phyloP scores from a whole-genome alignment of 306 rosid genomes.

The Cucurbita pepo region DNA sequence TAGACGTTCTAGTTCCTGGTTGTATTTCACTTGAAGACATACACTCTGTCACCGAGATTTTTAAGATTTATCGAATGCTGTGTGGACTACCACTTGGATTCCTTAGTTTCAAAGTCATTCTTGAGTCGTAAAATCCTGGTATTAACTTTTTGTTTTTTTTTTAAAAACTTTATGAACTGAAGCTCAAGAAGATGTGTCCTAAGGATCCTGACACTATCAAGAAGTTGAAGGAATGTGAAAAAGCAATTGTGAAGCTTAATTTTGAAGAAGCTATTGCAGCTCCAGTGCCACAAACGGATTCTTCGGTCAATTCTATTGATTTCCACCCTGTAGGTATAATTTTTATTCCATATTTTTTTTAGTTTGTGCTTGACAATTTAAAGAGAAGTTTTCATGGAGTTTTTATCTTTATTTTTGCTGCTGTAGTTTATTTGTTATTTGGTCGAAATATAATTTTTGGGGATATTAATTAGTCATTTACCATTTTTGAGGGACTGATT shows the following conservation, averaged over 20 bases:
- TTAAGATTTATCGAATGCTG: background rate
- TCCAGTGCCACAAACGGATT: slow-evolving; percentile 48
- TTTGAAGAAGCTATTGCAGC: slow-evolving; percentile 87
- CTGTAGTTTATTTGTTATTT: background rate
- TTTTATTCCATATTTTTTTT: slow-evolving; percentile 4
- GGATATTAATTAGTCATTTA: background rate
- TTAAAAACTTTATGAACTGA: slow-evolving; percentile 6
- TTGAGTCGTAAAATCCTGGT: background rate
- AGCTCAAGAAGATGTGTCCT: slow-evolving; percentile 85
- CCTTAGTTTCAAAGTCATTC: background rate
- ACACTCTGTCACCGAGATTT: background rate
- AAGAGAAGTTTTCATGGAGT: background rate
- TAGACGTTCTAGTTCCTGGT: background rate
- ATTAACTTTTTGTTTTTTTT: background rate
- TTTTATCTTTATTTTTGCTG: background rate
- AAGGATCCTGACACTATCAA: slow-evolving; percentile 77
- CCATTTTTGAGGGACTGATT: background rate
- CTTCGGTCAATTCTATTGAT: slow-evolving; percentile 58
- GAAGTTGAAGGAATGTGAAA: slow-evolving; percentile 96
- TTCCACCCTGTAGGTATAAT: slow-evolving; percentile 61
- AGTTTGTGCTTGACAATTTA: background rate
- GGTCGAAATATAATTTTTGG: background rate
- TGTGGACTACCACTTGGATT: background rate
- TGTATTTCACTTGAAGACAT: background rate
- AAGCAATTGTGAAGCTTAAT: slow-evolving; percentile 83